phyloP scores from a whole-genome alignment of 441 rosid species.

The Codiaeum variegatum region DNA sequence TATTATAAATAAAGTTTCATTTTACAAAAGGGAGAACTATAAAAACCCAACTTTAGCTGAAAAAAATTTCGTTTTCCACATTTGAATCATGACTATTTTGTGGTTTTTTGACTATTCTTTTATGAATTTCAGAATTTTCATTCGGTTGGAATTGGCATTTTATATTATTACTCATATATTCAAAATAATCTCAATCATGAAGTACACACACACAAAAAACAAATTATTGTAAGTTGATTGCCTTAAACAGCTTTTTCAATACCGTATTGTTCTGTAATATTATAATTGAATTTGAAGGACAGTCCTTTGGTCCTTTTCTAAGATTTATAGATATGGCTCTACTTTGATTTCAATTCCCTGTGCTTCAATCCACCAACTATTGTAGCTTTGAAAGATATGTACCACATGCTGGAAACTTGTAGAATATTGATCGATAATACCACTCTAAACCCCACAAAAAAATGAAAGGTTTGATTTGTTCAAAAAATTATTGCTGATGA shows the following conservation, averaged over 20 bases:
- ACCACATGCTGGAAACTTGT: not conserved
- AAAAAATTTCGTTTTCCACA: not conserved
- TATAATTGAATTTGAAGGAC: not conserved
- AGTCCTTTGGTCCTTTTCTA: not conserved
- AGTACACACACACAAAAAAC: not conserved
- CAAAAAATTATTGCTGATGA: no score
- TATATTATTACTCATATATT: not conserved
- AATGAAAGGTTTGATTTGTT: no score
- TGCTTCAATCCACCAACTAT: not conserved
- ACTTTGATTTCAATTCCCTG: constrained; percentile 1
- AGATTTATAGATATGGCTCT: not conserved
- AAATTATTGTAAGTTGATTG: constrained; percentile 16
- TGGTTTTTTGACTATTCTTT: constrained; percentile 3
- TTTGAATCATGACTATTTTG: not conserved
- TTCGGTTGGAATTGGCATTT: no score
- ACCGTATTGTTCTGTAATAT: not conserved
- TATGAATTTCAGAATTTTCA: not conserved
- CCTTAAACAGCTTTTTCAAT: not conserved
- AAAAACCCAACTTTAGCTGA: no score
- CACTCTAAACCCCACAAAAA: no score
- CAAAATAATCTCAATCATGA: constrained; percentile 11
- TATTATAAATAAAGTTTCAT: not conserved
- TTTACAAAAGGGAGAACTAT: no score
- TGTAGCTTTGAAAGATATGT: constrained; percentile 3
- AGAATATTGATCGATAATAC: not conserved